Evolutionary conservation across 805 yeast genomes (phyloP).

Genomic region (Kregervanrija delftensis): DNA sequence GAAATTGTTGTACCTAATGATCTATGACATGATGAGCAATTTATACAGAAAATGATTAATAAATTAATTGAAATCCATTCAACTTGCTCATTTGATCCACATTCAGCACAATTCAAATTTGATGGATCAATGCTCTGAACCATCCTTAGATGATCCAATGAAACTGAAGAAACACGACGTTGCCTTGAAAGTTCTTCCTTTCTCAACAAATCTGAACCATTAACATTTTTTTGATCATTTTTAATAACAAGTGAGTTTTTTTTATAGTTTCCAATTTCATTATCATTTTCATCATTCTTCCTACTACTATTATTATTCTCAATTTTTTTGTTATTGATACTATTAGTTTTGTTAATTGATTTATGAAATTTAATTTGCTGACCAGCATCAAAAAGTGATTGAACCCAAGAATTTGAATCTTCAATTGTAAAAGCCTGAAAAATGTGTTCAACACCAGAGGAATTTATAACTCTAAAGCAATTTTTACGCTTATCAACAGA

Average conservation of each 20-base stretch:
- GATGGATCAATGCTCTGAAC: slow-evolving; percentile 41
- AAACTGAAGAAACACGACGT: slow-evolving; percentile 29
- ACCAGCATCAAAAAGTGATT: slow-evolving; percentile 50
- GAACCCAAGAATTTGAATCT: slow-evolving; percentile 66
- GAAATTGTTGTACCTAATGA: slow-evolving; percentile 78
- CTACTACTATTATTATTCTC: neutral
- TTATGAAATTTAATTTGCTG: slow-evolving; percentile 23
- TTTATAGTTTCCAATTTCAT: no score
- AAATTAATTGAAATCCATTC: slow-evolving; percentile 86
- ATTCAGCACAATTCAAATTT: slow-evolving; percentile 71
- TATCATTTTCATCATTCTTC: no score
- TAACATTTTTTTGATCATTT: no score
- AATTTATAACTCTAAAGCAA: slow-evolving; percentile 74
- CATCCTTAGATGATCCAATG: slow-evolving; percentile 26
- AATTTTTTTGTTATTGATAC: neutral
- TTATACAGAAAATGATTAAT: slow-evolving; percentile 67
- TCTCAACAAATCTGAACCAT: no score
- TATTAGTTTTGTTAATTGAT: neutral
- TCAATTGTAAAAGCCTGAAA: slow-evolving; percentile 69
- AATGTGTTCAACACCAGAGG: slow-evolving; percentile 55
- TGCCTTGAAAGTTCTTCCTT: slow-evolving; percentile 8
- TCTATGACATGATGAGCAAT: slow-evolving; percentile 85
- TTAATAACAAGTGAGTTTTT: no score
- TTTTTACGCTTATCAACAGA: slow-evolving; percentile 37
- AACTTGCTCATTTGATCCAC: slow-evolving; percentile 55